Evolutionary conservation across 805 yeast genomes (phyloP), one percentile per base, ranked within the genome.

Genomic region (Komagataella kurtzmanii): DNA sequence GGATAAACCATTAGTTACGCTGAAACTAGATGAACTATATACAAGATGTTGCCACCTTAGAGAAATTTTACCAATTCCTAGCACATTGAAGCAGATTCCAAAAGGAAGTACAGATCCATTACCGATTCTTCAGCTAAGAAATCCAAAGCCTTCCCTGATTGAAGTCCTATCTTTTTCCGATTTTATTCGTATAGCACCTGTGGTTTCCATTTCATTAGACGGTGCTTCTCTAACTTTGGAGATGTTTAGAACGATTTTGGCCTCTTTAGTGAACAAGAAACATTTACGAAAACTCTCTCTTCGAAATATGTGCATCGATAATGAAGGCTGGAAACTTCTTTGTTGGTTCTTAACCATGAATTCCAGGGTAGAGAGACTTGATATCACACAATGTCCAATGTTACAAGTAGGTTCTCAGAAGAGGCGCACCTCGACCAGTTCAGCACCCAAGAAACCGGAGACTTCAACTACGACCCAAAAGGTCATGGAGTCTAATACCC

Each of bases 41-140:
- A 88, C 97, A 1, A 72, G 97, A 56, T 91, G 97, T 65, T 90
- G 97, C 63, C 97, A 90, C 65, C 70, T 90, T 53, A 73, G 97
- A 52, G 97, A 90, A 60, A 90, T 90, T 53, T 65, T 90, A 54
- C 97, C 98, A 1, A 90, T 90, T 49, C 91, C 96, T 3, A 91
- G 95, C 2, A 88, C 91, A 6, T 61, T 87, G 58, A 84, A 85
- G 60, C 96, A 88, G 62, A 74, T 90, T 55, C 86, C 87, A 1
- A 81, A 81, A 60, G 88, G 85, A 19, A 81, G 88, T 24, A 75
- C 82, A 48, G 81, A 86, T 0, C 95, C 96, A 3, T 65, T 90
- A 21, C 81, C 87, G 5, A 62, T 78, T 3, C 64, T 90, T 53
- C 88, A 84, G 59, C 70, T 91, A 53, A 70, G 86, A 59, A 90